A percentile compares a stretch with the other conserved stretches of the same genome.
phyloP scores from a whole-genome alignment of 2,329 filamentous ascomycete species.

The Fusarium agapanthi region DNA sequence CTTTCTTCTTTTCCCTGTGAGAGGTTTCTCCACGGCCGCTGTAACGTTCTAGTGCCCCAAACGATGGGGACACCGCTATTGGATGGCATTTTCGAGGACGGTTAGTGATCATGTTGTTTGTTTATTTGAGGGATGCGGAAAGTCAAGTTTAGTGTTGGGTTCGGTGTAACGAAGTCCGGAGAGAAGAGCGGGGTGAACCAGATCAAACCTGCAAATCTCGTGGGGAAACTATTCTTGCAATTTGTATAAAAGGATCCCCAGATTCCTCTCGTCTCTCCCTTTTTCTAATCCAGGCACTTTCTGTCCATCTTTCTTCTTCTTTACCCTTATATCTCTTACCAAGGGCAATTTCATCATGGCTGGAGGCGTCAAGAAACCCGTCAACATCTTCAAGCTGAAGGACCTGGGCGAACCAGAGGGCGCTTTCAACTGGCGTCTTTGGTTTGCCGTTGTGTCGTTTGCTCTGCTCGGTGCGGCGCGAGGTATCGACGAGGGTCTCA shows the following conservation, averaged over 20 bases:
- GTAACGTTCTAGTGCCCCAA: constrained; percentile 9
- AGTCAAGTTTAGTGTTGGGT: background rate
- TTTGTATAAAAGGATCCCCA: constrained; percentile 11
- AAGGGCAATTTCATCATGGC: constrained; percentile 50
- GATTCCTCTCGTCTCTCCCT: background rate
- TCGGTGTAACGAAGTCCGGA: constrained; percentile 22
- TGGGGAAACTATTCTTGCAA: constrained; percentile 4
- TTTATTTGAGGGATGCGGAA: background rate
- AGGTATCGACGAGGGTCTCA: constrained; percentile 83
- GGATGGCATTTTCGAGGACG: background rate
- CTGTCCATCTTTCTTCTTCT: background rate
- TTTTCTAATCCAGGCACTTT: background rate
- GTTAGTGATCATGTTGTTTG: background rate
- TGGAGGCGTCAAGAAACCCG: constrained; percentile 62
- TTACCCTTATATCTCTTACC: background rate
- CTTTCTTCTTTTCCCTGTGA: background rate
- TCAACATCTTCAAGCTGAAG: constrained; percentile 71
- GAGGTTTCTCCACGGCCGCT: constrained; percentile 7
- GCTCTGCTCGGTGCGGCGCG: constrained; percentile 79
- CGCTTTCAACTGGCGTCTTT: constrained; percentile 80
- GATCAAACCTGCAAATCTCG: background rate
- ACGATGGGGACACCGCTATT: constrained; percentile 26
- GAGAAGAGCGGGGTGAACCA: constrained; percentile 2
- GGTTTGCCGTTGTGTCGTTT: constrained; percentile 79
- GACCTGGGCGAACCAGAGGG: constrained; percentile 73